phyloP scores from a whole-genome alignment of 768 basidiomycete genomes.

The Auricularia cornea region DNA sequence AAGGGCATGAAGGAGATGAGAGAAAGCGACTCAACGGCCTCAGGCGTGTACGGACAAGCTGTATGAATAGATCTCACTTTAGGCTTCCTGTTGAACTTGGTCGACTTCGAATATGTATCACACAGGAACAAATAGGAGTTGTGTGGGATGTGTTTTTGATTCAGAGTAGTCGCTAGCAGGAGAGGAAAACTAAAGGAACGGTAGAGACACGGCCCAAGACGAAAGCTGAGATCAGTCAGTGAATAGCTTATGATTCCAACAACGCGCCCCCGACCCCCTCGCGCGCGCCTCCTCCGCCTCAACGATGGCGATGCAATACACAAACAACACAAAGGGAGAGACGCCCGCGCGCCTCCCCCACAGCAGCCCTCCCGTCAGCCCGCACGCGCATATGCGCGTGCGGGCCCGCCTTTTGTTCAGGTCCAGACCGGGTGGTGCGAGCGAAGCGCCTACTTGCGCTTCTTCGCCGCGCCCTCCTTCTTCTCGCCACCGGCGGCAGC shows the following conservation, averaged over 20 bases:
- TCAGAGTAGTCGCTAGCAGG: too few species aligned
- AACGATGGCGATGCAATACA: background rate
- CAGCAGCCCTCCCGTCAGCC: background rate
- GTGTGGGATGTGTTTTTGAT: conserved; percentile 1
- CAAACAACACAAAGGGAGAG: background rate
- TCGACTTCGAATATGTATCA: too few species aligned
- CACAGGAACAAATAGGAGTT: background rate
- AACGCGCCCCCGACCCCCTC: background rate
- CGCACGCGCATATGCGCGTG: background rate
- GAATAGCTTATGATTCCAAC: conserved; percentile 1
- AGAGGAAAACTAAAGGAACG: background rate
- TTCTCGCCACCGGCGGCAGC: conserved; percentile 67
- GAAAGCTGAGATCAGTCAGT: background rate
- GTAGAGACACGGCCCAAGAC: background rate
- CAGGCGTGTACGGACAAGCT: background rate
- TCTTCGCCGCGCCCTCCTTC: conserved; percentile 65
- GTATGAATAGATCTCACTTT: background rate
- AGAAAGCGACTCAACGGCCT: background rate
- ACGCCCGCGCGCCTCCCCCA: background rate
- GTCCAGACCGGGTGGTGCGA: background rate
- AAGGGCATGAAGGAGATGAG: background rate
- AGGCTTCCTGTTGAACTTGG: too few species aligned
- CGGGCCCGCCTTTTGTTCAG: background rate
- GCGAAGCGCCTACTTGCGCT: conserved; percentile 48
- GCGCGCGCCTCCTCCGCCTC: background rate